Evolutionary conservation across 2,329 filamentous ascomycete species (phyloP).

Genomic region (Pseudopyricularia javanii): DNA sequence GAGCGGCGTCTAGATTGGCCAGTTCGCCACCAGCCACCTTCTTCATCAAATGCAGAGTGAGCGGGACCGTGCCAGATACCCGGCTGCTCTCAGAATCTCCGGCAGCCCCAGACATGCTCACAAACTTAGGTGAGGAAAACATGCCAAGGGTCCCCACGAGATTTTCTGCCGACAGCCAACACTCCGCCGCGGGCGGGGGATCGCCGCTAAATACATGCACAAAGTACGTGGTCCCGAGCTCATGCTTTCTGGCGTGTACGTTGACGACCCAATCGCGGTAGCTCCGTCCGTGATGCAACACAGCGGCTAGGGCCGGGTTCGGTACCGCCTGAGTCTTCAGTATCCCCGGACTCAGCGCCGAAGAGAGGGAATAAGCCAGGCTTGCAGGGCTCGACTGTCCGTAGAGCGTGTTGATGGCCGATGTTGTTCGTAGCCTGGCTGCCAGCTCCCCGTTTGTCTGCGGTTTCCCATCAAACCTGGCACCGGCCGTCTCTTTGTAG

Average conservation of each 20-base stretch:
- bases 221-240: conserved; percentile 47
- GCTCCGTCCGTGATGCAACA: conserved; percentile 21
- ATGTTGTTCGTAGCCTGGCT: conserved; percentile 19
- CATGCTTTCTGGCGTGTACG: conserved; percentile 47
- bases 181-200: conserved; percentile 24
- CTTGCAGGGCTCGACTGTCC: conserved; percentile 30
- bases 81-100: conserved; percentile 18
- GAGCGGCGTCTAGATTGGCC: conserved; percentile 20
- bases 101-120: conserved; percentile 12
- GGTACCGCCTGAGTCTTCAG: background rate
- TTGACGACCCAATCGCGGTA: conserved; percentile 60
- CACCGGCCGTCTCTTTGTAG: conserved; percentile 50
- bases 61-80: conserved; percentile 36
- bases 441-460: conserved; percentile 17
- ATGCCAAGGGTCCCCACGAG: conserved; percentile 51
- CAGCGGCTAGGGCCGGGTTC: conserved; percentile 1
- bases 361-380: conserved; percentile 8
- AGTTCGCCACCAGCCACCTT: conserved; percentile 24
- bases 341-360: background rate
- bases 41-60: conserved; percentile 35
- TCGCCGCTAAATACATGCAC: conserved; percentile 58
- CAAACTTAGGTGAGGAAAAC: conserved; percentile 24
- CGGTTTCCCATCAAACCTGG: conserved; percentile 14
- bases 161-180: conserved; percentile 40
- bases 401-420: conserved; percentile 49